Percentiles rank a stretch among this genome's conserved stretches.
phyloP scores from a whole-genome alignment of 2,329 filamentous ascomycete genomes.

The Neocucurbitaria cava region DNA sequence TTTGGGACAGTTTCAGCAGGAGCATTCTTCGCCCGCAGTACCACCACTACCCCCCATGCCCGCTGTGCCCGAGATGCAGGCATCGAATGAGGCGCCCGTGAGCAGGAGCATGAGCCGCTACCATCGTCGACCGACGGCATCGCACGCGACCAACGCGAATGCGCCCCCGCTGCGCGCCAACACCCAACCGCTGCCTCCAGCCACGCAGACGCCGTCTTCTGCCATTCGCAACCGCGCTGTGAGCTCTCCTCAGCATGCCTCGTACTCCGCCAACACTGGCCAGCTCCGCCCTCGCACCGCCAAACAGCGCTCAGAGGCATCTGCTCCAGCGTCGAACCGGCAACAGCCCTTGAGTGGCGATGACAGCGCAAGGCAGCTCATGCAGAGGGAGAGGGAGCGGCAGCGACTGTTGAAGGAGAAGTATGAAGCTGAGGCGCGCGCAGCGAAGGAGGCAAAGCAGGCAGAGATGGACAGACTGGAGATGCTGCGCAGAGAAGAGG shows the following conservation, averaged over 20 bases:
- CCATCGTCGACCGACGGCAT: constrained; percentile 42
- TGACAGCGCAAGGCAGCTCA: constrained; percentile 41
- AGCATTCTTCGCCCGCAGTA: constrained; percentile 16
- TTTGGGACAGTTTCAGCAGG: constrained; percentile 6
- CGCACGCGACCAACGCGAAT: constrained; percentile 34
- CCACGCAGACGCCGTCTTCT: constrained; percentile 16
- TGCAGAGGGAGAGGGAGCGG: constrained; percentile 41
- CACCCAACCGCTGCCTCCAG: constrained; percentile 25
- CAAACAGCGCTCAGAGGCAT: constrained; percentile 24
- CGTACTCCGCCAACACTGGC: constrained; percentile 26
- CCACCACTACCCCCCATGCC: constrained; percentile 33
- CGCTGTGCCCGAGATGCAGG: constrained; percentile 28
- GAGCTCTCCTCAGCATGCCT: constrained; percentile 35
- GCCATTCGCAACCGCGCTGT: constrained; percentile 33
- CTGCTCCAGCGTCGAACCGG: constrained; percentile 24
- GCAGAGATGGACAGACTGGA: constrained; percentile 39
- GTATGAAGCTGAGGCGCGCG: constrained; percentile 43
- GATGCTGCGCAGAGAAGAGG: constrained; percentile 31
- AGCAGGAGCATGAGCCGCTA: constrained; percentile 52
- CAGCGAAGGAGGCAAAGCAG: constrained; percentile 37
- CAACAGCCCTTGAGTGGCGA: constrained; percentile 32
- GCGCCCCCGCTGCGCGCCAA: constrained; percentile 32
- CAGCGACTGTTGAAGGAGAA: constrained; percentile 39
- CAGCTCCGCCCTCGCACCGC: constrained; percentile 38
- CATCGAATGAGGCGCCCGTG: constrained; percentile 27